Percentiles rank a stretch among this genome's conserved stretches.
phyloP scores from a whole-genome alignment of 176 grass and related monocot species.

The Miscanthus lutarioriparius region DNA sequence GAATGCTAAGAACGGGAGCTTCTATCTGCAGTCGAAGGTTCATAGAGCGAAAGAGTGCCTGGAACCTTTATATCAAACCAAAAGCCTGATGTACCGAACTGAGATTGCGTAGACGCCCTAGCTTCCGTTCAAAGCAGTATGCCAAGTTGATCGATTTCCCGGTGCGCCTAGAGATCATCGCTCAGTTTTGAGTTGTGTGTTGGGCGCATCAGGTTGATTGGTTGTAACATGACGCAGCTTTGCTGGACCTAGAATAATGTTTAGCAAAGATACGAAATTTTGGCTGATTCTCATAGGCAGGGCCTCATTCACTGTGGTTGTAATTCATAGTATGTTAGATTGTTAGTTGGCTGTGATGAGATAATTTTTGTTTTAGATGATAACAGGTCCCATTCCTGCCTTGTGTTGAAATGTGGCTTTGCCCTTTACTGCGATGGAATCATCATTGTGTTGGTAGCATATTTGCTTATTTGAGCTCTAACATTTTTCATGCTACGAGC shows the following conservation, averaged over 20 bases:
- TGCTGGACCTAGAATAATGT: slow-evolving; percentile 20
- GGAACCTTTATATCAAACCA: slow-evolving; percentile 60
- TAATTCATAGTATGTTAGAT: neutral
- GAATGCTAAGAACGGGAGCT: slow-evolving; percentile 82
- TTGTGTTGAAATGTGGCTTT: neutral
- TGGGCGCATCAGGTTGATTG: slow-evolving; percentile 30
- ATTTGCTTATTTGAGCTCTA: neutral
- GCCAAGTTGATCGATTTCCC: neutral
- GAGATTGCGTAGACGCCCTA: neutral
- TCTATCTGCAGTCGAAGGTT: slow-evolving; percentile 93
- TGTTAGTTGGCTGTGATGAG: neutral
- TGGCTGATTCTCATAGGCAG: neutral
- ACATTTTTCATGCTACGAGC: neutral
- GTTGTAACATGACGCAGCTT: slow-evolving; percentile 1
- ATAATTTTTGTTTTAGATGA: neutral
- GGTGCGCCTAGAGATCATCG: neutral
- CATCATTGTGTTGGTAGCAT: neutral
- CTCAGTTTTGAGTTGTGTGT: slow-evolving; percentile 4
- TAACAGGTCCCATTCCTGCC: neutral
- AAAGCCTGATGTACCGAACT: slow-evolving; percentile 44
- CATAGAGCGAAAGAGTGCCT: slow-evolving; percentile 88
- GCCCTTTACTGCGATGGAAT: neutral
- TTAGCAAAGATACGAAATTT: neutral
- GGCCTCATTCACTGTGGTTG: neutral
- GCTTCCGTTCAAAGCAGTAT: neutral